Conservation (phyloP, 164 flowering plant species). For the Aristolochia fimbriata region DNA sequence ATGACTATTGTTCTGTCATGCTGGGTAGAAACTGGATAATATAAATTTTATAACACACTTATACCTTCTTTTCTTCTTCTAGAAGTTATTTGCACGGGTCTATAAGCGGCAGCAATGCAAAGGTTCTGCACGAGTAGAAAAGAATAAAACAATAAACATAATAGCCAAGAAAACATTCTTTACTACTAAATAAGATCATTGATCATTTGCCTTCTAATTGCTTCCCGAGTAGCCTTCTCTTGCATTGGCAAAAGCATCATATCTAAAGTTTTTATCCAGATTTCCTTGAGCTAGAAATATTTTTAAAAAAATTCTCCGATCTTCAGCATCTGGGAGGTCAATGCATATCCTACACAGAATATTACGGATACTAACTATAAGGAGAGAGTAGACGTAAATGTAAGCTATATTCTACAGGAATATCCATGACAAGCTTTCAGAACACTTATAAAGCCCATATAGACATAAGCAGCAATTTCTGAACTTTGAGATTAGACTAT, state of each 20-base stretch:
- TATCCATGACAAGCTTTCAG: too few relatives aligned
- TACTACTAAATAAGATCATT: neutral
- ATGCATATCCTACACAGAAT: slow-evolving; percentile 63
- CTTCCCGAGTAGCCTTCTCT: slow-evolving; percentile 99
- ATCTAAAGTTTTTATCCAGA: slow-evolving; percentile 47
- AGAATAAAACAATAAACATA: neutral
- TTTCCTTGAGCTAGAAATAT: slow-evolving; percentile 73
- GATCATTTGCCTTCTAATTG: slow-evolving; percentile 67
- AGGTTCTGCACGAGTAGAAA: slow-evolving; percentile 58
- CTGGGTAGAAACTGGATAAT: neutral
- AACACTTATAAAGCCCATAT: too few relatives aligned
- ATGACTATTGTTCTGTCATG: neutral
- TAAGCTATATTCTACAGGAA: too few relatives aligned
- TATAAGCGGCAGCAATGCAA: slow-evolving; percentile 92
- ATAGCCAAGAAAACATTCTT: neutral
- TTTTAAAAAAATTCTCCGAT: slow-evolving; percentile 73
- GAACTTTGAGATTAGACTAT: too few relatives aligned
- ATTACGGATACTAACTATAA: too few relatives aligned
- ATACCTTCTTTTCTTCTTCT: slow-evolving; percentile 60
- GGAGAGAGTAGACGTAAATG: too few relatives aligned
- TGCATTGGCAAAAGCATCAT: slow-evolving; percentile 64
- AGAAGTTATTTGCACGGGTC: slow-evolving; percentile 94
- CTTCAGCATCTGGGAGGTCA: slow-evolving; percentile 85
- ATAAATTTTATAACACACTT: neutral
- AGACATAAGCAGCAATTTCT: too few relatives aligned